Evolutionary conservation across 108 stramenopile genomes (phyloP), one percentile per base, ranked within the genome.

Genomic region (Cyclotella choctawhatcheeana): DNA sequence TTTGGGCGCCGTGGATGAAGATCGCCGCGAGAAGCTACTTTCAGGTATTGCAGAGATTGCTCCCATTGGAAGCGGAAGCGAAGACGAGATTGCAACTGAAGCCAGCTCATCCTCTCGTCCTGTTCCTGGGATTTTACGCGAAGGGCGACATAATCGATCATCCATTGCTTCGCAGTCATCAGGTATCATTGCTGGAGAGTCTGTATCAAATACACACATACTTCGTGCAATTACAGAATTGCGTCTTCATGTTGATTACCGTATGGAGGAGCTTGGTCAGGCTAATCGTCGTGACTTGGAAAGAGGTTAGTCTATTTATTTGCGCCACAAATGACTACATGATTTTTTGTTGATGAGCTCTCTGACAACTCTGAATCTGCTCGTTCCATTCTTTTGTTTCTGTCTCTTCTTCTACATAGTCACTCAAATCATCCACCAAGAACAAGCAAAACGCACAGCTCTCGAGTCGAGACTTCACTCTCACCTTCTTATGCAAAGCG

Each of bases 401-500:
- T 29, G 20, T 18, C 10, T 43, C n/a, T 1, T 2, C 55, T 58
- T 0, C 32, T n/a, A n/a, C n/a, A n/a, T n/a, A 72, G 72, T 82
- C 12, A 24, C 71, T 29, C 63, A 70, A 51, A 69, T 82, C 13
- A 35, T 84, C 17, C 84, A 84, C 48, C 71, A 81, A 63, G 84
- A 84, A 33, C 70, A 81, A 64, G 43, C 71, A 3, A 77, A 73
- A 44, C 69, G 84, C 31, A 68, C 75, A 5, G 80, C 84, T 8
- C 62, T 84, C 17, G 81, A 84, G 66, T 53, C 65, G 22, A 72
- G 81, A 33, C 72, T 84, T 35, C 84, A 84, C 59, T 67, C 84
- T 2, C 84, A 84, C 45, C 75, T 84, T 18, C 72, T 84, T 27
- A 37, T 82, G 53, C 84, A 84, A 35, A 77, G 71, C 58, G 84